These are phyloP conservation scores for Thielaviopsis euricoi DNA, from an alignment of 2,329 filamentous ascomycete genomes.

Conservation along the genomic window DNA sequence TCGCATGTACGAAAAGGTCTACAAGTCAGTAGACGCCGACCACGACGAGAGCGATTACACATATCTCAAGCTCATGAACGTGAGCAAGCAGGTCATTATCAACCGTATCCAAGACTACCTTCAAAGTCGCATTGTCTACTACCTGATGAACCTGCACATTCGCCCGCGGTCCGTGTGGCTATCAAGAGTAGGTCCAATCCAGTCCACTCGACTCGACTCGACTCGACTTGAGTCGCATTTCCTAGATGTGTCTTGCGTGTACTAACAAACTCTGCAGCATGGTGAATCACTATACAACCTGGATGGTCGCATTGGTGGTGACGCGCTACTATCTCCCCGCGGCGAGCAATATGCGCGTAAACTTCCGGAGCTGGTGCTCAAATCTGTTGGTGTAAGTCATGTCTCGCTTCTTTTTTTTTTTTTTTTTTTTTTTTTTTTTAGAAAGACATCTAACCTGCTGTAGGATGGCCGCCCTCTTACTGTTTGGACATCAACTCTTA, in stretches of 20 bases:
- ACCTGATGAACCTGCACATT: constrained; percentile 96
- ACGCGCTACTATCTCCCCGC: constrained; percentile 70
- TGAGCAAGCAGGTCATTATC: constrained; percentile 92
- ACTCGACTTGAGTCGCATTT: no score
- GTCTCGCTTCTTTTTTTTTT: not conserved
- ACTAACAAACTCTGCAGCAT: constrained; percentile 39
- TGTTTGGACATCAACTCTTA: constrained; percentile 47
- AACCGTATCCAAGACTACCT: constrained; percentile 95
- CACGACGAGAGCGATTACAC: constrained; percentile 70
- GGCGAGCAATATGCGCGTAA: constrained; percentile 77
- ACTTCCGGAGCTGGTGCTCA: constrained; percentile 66
- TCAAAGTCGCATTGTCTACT: constrained; percentile 92
- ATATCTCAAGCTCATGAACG: constrained; percentile 94
- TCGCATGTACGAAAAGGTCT: constrained; percentile 92
- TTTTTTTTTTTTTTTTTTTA: not conserved
- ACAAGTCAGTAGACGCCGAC: constrained; percentile 75
- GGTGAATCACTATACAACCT: constrained; percentile 91
- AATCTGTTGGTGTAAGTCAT: constrained; percentile 64
- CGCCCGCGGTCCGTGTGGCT: constrained; percentile 93
- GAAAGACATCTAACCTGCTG: not conserved
- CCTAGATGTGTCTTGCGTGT: not conserved
- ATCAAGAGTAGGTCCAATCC: constrained; percentile 58
- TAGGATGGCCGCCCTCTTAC: constrained; percentile 44
- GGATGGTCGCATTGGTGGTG: constrained; percentile 78
- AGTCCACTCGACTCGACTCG: no score